Evolutionary conservation across 139 green algal genomes (phyloP), one percentile per base, ranked within the genome.

Genomic region (Chlamydomonas asymmetrica): DNA sequence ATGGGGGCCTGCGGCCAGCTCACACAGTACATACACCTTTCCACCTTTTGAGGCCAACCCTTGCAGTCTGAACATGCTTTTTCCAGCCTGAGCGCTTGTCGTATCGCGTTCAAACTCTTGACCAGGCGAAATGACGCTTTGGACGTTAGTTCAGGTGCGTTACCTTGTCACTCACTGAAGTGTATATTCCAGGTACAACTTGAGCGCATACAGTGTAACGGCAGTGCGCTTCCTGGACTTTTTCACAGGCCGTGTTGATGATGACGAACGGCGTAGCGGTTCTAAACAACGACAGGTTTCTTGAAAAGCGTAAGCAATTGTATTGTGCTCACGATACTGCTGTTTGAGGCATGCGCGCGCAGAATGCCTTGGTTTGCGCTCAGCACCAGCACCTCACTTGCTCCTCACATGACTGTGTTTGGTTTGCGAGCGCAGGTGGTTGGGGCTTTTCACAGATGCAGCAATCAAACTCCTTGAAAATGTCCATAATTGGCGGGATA

Each of bases 261-360:
- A 50, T 97, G 6, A 39, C 89, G 1, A 98, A 98, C 62, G 91
- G 88, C 2, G 78, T 96, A 1, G 93, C 93, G 0, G 82, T 98
- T 2, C 76, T 98, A 0, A 97, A 98, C 79, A 97, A 98, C 54
- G 89, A 97, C 3, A 81, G 94, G 0, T 98, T 98, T 66, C 71
- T 98, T 23, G 91, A 96, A 32, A 88, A 90, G 65, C 88, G 87
- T 94, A 60, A 84, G 91, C 10, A n/a, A n/a, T n/a, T n/a, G n/a
- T n/a, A n/a, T n/a, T n/a, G n/a, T n/a, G n/a, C n/a, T n/a, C n/a
- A n/a, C n/a, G n/a, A n/a, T n/a, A n/a, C n/a, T 60, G 3, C 31
- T n/a, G 22, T 13, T 20, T 59, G 64, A 61, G 43, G 38, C 22
- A 61, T 31, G 10, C n/a, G 60, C 25, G 60, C 60, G 18, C 23